phyloP scores from a whole-genome alignment of 148 eudicot genomes.

The Simmondsia chinensis region DNA sequence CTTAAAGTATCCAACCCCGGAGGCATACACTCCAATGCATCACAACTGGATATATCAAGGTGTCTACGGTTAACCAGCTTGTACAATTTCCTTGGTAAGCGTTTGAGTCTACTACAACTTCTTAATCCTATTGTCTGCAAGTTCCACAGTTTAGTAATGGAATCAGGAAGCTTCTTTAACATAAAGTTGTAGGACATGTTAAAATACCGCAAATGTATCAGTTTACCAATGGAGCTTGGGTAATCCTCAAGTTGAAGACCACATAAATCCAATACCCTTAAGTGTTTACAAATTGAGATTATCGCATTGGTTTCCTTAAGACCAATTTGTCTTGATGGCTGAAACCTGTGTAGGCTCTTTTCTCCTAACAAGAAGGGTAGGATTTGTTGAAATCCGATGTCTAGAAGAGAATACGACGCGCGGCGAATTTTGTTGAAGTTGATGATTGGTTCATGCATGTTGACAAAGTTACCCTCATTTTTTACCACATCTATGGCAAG shows the following conservation, averaged over 20 bases:
- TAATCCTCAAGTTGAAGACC: neutral
- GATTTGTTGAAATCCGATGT: neutral
- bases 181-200: neutral
- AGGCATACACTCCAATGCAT: slow-evolving; percentile 4
- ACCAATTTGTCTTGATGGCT: no score
- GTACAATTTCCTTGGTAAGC: neutral
- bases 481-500: neutral
- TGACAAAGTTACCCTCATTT: neutral
- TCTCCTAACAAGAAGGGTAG: no score
- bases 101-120: neutral
- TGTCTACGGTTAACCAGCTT: slow-evolving; percentile 1
- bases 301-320: no score
- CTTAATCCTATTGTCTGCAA: slow-evolving; percentile 3
- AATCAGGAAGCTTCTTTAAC: neutral
- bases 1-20: slow-evolving; percentile 3
- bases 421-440: no score
- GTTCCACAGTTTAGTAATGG: slow-evolving; percentile 1
- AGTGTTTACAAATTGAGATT: neutral
- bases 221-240: neutral
- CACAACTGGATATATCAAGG: neutral
- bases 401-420: no score
- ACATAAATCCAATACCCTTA: slow-evolving; percentile 7
- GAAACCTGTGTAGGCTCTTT: no score
- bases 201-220: slow-evolving; percentile 10
- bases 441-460: no score